These are phyloP conservation scores for Trichoderma semiorbis DNA, from an alignment of 2,329 filamentous ascomycete genomes.

Conservation along the genomic window DNA sequence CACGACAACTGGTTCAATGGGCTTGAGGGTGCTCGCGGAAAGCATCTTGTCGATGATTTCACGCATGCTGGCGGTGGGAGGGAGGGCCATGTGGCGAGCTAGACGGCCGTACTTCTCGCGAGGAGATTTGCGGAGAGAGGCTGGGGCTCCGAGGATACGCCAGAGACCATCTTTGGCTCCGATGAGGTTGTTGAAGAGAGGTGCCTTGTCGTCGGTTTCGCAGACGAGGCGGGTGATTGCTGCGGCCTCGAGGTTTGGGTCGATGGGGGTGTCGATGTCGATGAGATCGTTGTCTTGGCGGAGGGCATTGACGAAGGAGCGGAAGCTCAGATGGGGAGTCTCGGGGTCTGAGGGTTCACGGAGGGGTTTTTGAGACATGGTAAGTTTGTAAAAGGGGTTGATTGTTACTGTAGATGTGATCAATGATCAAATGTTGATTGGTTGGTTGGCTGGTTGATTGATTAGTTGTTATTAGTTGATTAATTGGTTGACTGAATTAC, in stretches of 20 bases:
- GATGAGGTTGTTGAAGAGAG: slow-evolving; percentile 50
- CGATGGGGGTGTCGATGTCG: slow-evolving; percentile 42
- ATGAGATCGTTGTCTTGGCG: slow-evolving; percentile 41
- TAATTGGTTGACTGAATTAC: background rate
- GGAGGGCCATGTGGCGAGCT: slow-evolving; percentile 40
- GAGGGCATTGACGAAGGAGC: slow-evolving; percentile 43
- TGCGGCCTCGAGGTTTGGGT: slow-evolving; percentile 44
- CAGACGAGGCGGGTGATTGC: slow-evolving; percentile 46
- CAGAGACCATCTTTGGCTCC: slow-evolving; percentile 44
- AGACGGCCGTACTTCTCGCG: slow-evolving; percentile 39
- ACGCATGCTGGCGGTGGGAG: slow-evolving; percentile 30
- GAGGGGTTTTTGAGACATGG: background rate
- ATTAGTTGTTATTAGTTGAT: background rate
- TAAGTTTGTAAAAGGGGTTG: background rate
- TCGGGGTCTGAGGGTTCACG: background rate
- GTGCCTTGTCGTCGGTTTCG: slow-evolving; percentile 45
- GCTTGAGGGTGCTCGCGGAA: background rate
- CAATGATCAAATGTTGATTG: background rate
- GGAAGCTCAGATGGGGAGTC: slow-evolving; percentile 37
- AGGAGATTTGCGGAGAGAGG: slow-evolving; percentile 32
- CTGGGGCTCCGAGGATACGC: slow-evolving; percentile 45
- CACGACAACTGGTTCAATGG: background rate
- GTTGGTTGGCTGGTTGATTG: background rate
- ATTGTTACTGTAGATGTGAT: background rate
- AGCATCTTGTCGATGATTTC: slow-evolving; percentile 43